These are phyloP conservation scores for Botryosphaeria dothidea DNA, from an alignment of 2,329 filamentous ascomycete species.

Conservation along the genomic window DNA sequence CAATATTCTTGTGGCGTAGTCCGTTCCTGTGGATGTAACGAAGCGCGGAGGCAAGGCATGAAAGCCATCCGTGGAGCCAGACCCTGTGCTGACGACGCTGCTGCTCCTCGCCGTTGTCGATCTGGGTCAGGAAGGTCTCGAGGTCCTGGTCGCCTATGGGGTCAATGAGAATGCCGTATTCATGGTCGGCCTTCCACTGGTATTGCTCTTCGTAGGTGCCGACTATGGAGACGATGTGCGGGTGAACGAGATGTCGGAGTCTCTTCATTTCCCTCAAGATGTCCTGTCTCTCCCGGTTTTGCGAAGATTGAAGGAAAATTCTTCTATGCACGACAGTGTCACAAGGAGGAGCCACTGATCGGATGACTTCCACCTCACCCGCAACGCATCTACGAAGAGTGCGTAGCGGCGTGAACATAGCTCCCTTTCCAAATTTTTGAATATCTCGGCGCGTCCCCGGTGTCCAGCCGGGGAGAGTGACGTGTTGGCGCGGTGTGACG, in stretches of 20 bases:
- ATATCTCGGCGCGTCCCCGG: not conserved
- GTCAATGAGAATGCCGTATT: not conserved
- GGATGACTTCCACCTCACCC: not conserved
- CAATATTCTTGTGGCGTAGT: conserved; percentile 1
- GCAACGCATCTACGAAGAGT: not conserved
- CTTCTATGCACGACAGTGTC: not conserved
- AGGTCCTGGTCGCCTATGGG: not conserved
- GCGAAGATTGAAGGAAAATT: not conserved
- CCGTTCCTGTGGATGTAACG: conserved; percentile 6
- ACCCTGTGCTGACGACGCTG: not conserved
- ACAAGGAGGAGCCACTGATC: not conserved
- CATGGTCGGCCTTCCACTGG: no score
- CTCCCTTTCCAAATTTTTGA: not conserved
- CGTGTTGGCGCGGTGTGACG: no score
- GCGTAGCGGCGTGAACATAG: not conserved
- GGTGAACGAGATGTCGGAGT: not conserved
- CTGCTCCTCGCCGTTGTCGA: not conserved
- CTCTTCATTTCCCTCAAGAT: not conserved
- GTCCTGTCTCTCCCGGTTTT: not conserved
- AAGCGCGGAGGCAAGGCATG: not conserved
- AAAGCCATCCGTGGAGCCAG: conserved; percentile 13
- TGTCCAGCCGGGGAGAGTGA: not conserved
- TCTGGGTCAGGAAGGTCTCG: not conserved
- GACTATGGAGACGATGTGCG: not conserved
- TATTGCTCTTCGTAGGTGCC: not conserved